phyloP scores from a whole-genome alignment of 768 basidiomycete genomes.

The Agrocybe praecox region DNA sequence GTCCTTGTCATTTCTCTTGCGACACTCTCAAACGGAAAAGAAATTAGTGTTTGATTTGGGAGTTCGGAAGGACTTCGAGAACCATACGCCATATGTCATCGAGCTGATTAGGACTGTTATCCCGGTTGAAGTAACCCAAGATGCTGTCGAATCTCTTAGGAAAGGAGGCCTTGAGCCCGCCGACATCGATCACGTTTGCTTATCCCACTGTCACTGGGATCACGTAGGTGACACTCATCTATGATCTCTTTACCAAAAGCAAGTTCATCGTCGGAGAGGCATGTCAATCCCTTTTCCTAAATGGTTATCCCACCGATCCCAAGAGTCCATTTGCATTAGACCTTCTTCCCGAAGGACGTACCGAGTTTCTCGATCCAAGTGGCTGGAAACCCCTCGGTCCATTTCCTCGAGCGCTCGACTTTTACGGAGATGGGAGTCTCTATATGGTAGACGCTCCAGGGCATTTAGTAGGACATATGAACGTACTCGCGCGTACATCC shows the following conservation, averaged over 20 bases:
- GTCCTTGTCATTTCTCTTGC: slow-evolving; percentile 11
- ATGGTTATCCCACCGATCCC: no score
- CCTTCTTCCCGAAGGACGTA: slow-evolving; percentile 40
- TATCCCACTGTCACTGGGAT: slow-evolving; percentile 62
- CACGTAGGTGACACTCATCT: no score
- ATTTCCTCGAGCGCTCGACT: slow-evolving; percentile 53
- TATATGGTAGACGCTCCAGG: slow-evolving; percentile 60
- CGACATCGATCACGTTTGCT: slow-evolving; percentile 45
- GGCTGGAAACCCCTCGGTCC: slow-evolving; percentile 46
- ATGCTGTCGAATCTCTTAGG: slow-evolving; percentile 35
- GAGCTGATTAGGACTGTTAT: background rate
- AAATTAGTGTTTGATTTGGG: slow-evolving; percentile 16
- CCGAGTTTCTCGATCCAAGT: slow-evolving; percentile 41
- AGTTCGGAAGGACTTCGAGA: slow-evolving; percentile 3
- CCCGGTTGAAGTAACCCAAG: slow-evolving; percentile 28
- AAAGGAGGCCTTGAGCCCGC: slow-evolving; percentile 49
- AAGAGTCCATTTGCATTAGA: no score
- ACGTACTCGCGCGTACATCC: slow-evolving; percentile 57
- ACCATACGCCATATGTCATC: slow-evolving; percentile 5
- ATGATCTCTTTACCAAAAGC: no score
- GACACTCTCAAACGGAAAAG: slow-evolving; percentile 8
- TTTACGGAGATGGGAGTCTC: slow-evolving; percentile 61
- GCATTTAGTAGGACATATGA: slow-evolving; percentile 57
- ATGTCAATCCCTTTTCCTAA: no score
- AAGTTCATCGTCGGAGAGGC: no score